Evolutionary conservation across 1,284 basidiomycete genomes (phyloP), one percentile per base, ranked within the genome.

Genomic region (Ustilago crameri): DNA sequence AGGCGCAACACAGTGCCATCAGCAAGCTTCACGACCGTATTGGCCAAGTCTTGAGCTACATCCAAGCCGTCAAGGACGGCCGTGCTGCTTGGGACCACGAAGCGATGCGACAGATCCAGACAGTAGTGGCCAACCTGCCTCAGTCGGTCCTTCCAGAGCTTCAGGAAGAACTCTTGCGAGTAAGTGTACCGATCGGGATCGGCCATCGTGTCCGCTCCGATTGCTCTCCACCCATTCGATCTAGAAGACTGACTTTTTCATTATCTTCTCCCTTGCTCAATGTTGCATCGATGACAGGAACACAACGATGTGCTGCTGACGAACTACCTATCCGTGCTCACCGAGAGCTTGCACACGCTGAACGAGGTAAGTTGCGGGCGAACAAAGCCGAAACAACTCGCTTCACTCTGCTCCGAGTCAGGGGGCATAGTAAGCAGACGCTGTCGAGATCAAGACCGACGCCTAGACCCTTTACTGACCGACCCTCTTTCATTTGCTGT

Each of bases 21-120:
- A 91, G 92, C 81, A 98, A 98, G 93, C 87, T 98, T 62, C 89
- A 95, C 75, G 93, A 96, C 75, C 89, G 95, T 52, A 92, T 98
- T 58, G 77, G 89, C 45, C 85, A 94, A 3, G 87, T 98, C 8
- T 88, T 92, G 8, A 87, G 89, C 81, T 98, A 98, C 84, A 49
- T 80, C 12, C 40, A 53, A 22, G 57, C 52, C 0, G 63, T 78
- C 20, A 73, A 66, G 22, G 48, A 32, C 12, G 73, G 74, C 1
- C 54, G 50, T 15, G 51, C 66, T 22, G 37, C 57, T 5, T 64
- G 59, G 57, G 75, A 79, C 84, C 89, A 93, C 76, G 88, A 89
- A 20, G 88, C 90, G 0, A 87, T 98, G 37, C 90, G 95, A 41
- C 89, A 94, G 49, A 87, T 98, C 17, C 88, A 91, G 20, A 91